phyloP scores from a whole-genome alignment of 2,329 filamentous ascomycete species.

The Neoarthrinium moseri region DNA sequence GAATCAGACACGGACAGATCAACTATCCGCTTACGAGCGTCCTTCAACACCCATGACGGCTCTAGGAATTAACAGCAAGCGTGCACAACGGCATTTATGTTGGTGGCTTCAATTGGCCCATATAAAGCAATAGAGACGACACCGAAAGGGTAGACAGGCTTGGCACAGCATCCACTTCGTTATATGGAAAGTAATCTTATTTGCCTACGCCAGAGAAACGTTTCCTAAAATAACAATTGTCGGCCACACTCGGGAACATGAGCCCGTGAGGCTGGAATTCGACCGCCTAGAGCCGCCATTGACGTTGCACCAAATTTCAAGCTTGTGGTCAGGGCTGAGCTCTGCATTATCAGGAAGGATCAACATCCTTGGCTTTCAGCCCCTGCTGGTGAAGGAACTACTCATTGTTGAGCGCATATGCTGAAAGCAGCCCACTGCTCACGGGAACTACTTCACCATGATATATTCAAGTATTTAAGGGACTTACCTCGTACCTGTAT shows the following conservation, averaged over 20 bases:
- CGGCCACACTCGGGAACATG: background rate
- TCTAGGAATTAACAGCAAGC: too few species aligned
- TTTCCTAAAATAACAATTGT: too few species aligned
- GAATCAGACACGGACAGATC: too few species aligned
- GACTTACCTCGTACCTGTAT: background rate
- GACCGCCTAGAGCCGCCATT: background rate
- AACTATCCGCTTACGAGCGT: too few species aligned
- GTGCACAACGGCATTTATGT: too few species aligned
- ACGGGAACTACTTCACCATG: background rate
- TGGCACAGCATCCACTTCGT: too few species aligned
- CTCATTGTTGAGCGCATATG: background rate
- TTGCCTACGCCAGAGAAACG: too few species aligned
- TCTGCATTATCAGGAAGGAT: background rate
- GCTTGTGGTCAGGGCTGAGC: background rate
- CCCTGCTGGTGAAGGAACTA: background rate
- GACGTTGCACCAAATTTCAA: slow-evolving; percentile 4
- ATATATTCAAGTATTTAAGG: background rate
- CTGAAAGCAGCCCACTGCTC: background rate
- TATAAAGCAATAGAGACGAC: too few species aligned
- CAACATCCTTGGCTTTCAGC: background rate
- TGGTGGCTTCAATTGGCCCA: too few species aligned
- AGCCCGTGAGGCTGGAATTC: background rate
- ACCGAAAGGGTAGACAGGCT: too few species aligned
- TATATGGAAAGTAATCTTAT: too few species aligned
- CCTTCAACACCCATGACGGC: too few species aligned